phyloP scores from a whole-genome alignment of 257 asterid genomes.

The Fraxinus excelsior region DNA sequence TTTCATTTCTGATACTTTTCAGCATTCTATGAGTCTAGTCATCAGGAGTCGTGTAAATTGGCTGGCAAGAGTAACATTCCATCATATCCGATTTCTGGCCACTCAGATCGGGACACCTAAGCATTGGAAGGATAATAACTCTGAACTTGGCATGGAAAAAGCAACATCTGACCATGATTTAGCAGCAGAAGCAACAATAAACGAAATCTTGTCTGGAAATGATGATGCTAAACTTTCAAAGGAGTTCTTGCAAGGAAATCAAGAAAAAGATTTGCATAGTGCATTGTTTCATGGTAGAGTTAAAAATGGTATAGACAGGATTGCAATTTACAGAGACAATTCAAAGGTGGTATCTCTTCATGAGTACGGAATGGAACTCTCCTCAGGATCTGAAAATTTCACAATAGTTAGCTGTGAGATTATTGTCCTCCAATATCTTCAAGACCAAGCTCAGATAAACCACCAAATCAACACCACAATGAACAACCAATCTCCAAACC shows the following conservation, averaged over 20 bases:
- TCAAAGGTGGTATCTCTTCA: constrained; percentile 2
- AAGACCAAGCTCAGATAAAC: too few relatives aligned
- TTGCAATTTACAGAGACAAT: neutral
- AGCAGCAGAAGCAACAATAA: constrained; percentile 24
- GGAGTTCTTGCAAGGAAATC: constrained; percentile 26
- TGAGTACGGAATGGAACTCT: constrained; percentile 20
- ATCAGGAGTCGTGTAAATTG: constrained; percentile 26
- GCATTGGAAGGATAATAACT: constrained; percentile 14
- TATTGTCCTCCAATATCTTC: too few relatives aligned
- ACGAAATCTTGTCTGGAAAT: constrained; percentile 31
- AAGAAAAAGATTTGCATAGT: constrained; percentile 15
- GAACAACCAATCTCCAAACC: too few relatives aligned
- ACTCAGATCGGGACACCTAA: constrained; percentile 39
- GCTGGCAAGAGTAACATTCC: constrained; percentile 35
- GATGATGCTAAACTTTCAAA: constrained; percentile 24
- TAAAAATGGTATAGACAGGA: constrained; percentile 2
- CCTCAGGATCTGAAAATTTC: constrained; percentile 18
- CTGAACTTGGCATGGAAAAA: constrained; percentile 29
- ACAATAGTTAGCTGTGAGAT: too few relatives aligned
- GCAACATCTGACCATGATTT: constrained; percentile 25
- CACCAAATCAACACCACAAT: too few relatives aligned
- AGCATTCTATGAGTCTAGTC: constrained; percentile 59
- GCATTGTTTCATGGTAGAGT: constrained; percentile 14
- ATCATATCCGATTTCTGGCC: constrained; percentile 31
- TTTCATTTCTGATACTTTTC: constrained; percentile 28